Evolutionary conservation across 2,329 filamentous ascomycete species (phyloP), one percentile per base, ranked within the genome.

Genomic region (Sporothrix brasiliensis): DNA sequence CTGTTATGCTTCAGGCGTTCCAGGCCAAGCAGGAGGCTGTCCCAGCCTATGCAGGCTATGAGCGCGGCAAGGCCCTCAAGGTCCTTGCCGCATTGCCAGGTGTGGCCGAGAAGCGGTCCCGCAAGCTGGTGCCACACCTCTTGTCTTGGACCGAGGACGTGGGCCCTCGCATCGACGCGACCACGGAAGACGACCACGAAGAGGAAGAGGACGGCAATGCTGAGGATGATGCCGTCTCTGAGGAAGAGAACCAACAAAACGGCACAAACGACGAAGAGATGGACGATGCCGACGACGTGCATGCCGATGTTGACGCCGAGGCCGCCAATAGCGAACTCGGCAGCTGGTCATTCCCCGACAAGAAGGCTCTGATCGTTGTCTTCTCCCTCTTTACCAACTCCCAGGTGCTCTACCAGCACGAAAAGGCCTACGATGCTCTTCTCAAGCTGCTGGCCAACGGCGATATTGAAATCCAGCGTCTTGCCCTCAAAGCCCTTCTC

Each of bases 341-440:
- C 19, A 80, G 84, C 70, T 95, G 92, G 91, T 87, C 87, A 27
- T 83, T 93, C 70, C 88, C 88, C 71, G 95, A 99, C 77, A 91
- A 94, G 73, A 94, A 97, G 77, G 87, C 90, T 1, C 88, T 97
- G 76, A 84, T 99, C 47, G 86, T 86, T 1, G 84, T 99, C 6
- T 93, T 99, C 77, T 87, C 91, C 0, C 89, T 93, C 73, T 98
- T 98, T 77, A 83, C 86, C 65, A 99, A 99, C 77, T 93, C 95
- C 0, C 91, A 86, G 75, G 93, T 93, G 0, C 82, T 99, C 4
- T 98, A 89, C 79, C 91, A 89, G 76, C 87, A 91, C 44, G 83
- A 88, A 11, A 89, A 92, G 69, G 94, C 97, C 0, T 92, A 94
- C 75, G 81, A 87, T 9, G 89, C 92, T 19, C 83, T 98, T 30